Evolutionary conservation across 164 flowering plant species (phyloP), one percentile per base, ranked within the genome.

Genomic region (Liquidambar formosana): DNA sequence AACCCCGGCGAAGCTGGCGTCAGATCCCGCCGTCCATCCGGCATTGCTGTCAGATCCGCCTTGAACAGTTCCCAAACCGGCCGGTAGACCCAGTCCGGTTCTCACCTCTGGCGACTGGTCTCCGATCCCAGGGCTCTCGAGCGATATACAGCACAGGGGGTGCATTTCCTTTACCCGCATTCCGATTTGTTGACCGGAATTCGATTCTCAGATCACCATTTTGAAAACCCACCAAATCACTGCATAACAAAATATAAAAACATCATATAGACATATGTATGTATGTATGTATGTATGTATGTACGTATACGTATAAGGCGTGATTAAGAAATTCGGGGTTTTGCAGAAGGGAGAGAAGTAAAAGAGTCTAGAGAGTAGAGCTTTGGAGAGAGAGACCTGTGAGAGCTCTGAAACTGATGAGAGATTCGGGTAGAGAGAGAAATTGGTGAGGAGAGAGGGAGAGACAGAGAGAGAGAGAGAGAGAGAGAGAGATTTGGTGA

Each of bases 111-210:
- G 82, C 45, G 86, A 80, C 62, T 67, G 71, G 71, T 83, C 86
- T 0, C 84, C 88, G 69, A 79, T 47, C 15, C 77, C 82, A 3
- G 82, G 65, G 41, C 81, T 80, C 78, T 91, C 96, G 26, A 93
- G 61, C 33, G 96, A 65, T 43, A 91, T 87, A 73, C 98, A 93
- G 72, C 98, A 93, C 27, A 93, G 74, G 6, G 98, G 94, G 76
- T 91, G 94, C 96, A 93, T 75, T 69, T 88, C 93, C 76, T 80
- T 86, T 51, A 86, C 90, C 73, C 93, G 84, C 97, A 93, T 93
- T 80, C 52, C 67, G 54, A 66, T 48, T 48, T 51, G 23, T 23
- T 45, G 10, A 22, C 64, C 5, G 25, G 18, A 61, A 69, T 64
- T 38, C 68, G 44, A 38, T 51, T 19, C 47, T 64, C 66, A 71